A percentile compares a stretch with the other conserved stretches of the same genome.
Evolutionary conservation across 2,329 filamentous ascomycete species (phyloP).

Genomic region (Cercospora sojina): DNA sequence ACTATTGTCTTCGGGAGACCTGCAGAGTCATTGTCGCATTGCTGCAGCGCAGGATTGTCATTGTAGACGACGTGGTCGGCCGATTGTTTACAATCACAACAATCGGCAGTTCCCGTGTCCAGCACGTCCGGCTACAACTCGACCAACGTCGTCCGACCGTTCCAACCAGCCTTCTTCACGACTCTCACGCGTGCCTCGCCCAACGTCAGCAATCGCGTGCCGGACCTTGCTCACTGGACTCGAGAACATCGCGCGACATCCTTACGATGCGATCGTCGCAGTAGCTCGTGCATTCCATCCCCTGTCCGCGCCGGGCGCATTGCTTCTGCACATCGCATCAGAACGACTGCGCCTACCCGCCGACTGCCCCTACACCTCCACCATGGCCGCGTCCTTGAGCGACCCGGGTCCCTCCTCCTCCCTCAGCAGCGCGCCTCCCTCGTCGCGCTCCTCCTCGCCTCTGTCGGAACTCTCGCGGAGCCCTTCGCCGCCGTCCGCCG

Average conservation of each 20-base stretch:
- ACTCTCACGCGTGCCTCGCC: slow-evolving; percentile 9
- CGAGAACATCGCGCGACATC: not conserved
- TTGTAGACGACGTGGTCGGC: not conserved
- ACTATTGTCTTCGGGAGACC: not conserved
- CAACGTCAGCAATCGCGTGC: slow-evolving; percentile 11
- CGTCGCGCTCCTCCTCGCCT: slow-evolving; percentile 23
- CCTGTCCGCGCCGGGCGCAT: slow-evolving; percentile 8
- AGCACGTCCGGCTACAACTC: not conserved
- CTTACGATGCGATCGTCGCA: slow-evolving; percentile 15
- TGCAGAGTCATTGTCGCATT: not conserved
- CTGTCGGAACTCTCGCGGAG: slow-evolving; percentile 20
- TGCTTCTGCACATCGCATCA: slow-evolving; percentile 9
- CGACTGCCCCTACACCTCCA: slow-evolving; percentile 16
- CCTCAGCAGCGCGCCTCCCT: slow-evolving; percentile 31
- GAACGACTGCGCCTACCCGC: slow-evolving; percentile 14
- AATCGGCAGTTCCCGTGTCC: slow-evolving; percentile 1
- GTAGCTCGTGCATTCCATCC: not conserved
- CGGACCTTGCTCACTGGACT: slow-evolving; percentile 2
- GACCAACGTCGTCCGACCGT: slow-evolving; percentile 2
- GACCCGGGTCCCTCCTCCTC: slow-evolving; percentile 24
- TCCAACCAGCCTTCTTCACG: slow-evolving; percentile 8
- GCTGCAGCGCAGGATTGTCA: not conserved
- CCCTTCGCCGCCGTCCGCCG: slow-evolving; percentile 25
- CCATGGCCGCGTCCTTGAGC: slow-evolving; percentile 15
- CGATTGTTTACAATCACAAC: not conserved